Evolutionary conservation across 257 asterid genomes (phyloP), one percentile per base, ranked within the genome.

Genomic region (Solanum ossicruentum): DNA sequence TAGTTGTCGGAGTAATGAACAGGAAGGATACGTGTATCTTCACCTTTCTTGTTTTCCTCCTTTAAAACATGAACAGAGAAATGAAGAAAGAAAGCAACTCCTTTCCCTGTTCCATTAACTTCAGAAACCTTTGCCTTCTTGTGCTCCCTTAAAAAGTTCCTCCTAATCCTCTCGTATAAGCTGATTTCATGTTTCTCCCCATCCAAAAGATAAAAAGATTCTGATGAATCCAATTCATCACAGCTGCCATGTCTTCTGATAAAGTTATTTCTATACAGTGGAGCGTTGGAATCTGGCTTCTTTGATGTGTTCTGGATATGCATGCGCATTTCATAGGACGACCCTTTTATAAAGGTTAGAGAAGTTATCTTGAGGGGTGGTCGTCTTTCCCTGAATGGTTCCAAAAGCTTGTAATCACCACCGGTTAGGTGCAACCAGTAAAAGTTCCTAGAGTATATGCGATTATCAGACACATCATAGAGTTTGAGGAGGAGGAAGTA

Each of bases 1-100:
- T 95, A 97, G 93, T 96, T 96, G 88, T 95, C 93, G 2, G 98
- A 96, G 89, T 96, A 96, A 88, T 95, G 98, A 86, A 95, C 96
- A 20, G 97, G 99, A 88, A 96, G 91, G 71, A 95, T 91, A 66
- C 99, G 87, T 41, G 96, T 92, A 84, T 93, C 99, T 80, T 90
- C 92, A 8, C 88, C 89, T 16, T 90, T 85, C 84, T 87, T 86
- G 49, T 26, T 17, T 57, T 88, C 92, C 82, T 92, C 83, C 58
- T 85, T 82, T 20, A 94, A 87, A 85, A 91, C 91, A 87, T 93
- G 97, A 84, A 95, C 95, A 4, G 99, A 95, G 85, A 95, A 86
- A 85, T 90, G 97, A 71, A 95, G 97, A 86, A 95, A 93, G 90
- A 96, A 93, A 18, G 97, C 97, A 15, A 96, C 98, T 71, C 99